Conservation (phyloP, 495 filamentous ascomycete genomes). For the Aspergillus affinis region DNA sequence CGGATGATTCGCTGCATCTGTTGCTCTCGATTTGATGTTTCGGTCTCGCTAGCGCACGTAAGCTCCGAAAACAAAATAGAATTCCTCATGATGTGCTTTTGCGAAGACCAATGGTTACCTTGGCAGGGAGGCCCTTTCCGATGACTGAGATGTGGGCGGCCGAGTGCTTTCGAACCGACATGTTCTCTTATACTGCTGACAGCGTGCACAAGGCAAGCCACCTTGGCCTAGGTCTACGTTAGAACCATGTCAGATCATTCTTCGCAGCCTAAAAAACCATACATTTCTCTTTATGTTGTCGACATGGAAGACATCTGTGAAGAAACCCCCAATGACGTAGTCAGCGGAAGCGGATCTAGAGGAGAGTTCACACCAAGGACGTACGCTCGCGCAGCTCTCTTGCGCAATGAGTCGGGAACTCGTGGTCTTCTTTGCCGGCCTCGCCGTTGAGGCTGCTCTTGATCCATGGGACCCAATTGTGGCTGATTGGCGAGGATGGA, state of each 20-base stretch:
- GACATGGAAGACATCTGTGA: slow-evolving; percentile 16
- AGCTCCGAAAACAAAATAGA: background rate
- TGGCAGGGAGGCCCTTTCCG: background rate
- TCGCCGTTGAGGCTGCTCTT: background rate
- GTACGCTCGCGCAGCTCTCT: slow-evolving; percentile 13
- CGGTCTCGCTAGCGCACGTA: background rate
- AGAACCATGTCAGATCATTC: background rate
- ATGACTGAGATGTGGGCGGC: background rate
- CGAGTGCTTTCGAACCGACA: slow-evolving; percentile 13
- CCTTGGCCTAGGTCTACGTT: slow-evolving; percentile 13
- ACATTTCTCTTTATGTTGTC: slow-evolving; percentile 22
- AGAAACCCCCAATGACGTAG: background rate
- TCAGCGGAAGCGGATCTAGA: background rate
- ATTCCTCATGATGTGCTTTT: no score
- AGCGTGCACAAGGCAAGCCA: slow-evolving; percentile 18
- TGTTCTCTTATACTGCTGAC: slow-evolving; percentile 16
- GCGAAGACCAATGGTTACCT: background rate
- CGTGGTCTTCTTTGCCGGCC: slow-evolving; percentile 8
- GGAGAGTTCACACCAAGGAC: background rate
- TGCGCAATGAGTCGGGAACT: slow-evolving; percentile 8
- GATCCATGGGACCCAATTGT: background rate
- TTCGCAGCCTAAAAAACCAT: background rate
- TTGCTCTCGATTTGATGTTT: background rate
- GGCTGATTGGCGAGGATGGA: no score
- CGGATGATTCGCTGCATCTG: slow-evolving; percentile 18